phyloP scores from a whole-genome alignment of 139 green algal species.

The Spirogloea muscicola region DNA sequence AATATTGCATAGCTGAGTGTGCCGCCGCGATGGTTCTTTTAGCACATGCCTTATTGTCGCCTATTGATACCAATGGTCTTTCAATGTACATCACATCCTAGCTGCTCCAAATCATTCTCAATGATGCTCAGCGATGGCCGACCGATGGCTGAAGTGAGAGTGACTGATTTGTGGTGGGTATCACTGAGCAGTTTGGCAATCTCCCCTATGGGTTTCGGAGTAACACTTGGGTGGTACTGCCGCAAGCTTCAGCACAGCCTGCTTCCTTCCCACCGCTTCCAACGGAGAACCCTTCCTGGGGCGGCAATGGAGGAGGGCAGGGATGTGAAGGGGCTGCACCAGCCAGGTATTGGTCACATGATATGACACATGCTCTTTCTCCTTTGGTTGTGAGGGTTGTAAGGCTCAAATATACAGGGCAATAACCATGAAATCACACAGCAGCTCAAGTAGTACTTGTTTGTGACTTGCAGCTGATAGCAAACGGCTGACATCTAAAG shows the following conservation, averaged over 20 bases:
- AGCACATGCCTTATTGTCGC: background rate
- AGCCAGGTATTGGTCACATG: no score
- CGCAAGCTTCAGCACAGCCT: constrained; percentile 10
- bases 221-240: constrained; percentile 53
- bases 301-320: constrained; percentile 35
- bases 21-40: background rate
- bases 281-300: constrained; percentile 21
- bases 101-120: background rate
- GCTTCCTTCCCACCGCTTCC: constrained; percentile 16
- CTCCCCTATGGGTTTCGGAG: constrained; percentile 37
- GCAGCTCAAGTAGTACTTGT: no score
- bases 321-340: no score
- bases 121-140: background rate
- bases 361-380: no score
- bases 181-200: constrained; percentile 43
- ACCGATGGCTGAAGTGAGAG: background rate
- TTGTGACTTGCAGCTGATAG: no score
- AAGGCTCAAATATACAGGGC: no score
- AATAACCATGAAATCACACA: no score
- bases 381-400: no score
- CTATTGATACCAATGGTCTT: no score
- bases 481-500: no score
- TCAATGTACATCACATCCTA: no score
- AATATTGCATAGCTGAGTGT: background rate
- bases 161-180: background rate